Evolutionary conservation across 2,329 filamentous ascomycete genomes (phyloP), one percentile per base, ranked within the genome.

Genomic region (Alternaria gansuensis): DNA sequence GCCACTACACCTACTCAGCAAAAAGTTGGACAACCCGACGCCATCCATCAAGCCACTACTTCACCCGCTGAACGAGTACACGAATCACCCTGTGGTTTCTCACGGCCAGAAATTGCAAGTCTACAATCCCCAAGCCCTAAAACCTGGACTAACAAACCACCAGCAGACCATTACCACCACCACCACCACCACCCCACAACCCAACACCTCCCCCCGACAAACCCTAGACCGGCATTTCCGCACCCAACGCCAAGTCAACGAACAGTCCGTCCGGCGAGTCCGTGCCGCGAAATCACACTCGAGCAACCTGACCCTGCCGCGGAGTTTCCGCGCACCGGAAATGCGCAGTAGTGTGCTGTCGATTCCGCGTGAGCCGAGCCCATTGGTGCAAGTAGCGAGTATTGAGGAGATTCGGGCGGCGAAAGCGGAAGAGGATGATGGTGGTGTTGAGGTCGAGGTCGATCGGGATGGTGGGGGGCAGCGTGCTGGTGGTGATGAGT

Each of bases 241-340:
- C 4, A 31, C 23, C 0, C 39, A 28, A 13, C 33, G 29, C 7
- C 23, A 43, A n/a, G 33, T 33, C 9, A 48, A 48, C 23, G 21
- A 24, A 21, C 44, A 23, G 11, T 34, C 5, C 17, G 21, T 8
- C 3, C 44, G 3, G 14, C 8, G 7, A 5, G 2, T 23, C 7
- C 3, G 14, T 0, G 11, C n/a, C 13, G n/a, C 41, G n/a, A 48
- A 33, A 10, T 53, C 33, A 7, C 54, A 57, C 8, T 33, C 41
- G 4, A 57, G 54, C n/a, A 39, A 28, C 17, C 34, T 23, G 10
- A 57, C 54, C 4, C 11, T 57, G 26, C 54, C 54, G 28, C 43
- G 40, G 26, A 57, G 49, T 28, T 53, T 45, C 10, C 29, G 34
- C 10, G 49, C 33, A 4, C 54, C 54, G 2, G 49, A 45, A 6